A percentile compares a stretch with the other conserved stretches of the same genome.
Evolutionary conservation across 1,284 basidiomycete genomes (phyloP).

Genomic region (Xerocomus amazonicus): DNA sequence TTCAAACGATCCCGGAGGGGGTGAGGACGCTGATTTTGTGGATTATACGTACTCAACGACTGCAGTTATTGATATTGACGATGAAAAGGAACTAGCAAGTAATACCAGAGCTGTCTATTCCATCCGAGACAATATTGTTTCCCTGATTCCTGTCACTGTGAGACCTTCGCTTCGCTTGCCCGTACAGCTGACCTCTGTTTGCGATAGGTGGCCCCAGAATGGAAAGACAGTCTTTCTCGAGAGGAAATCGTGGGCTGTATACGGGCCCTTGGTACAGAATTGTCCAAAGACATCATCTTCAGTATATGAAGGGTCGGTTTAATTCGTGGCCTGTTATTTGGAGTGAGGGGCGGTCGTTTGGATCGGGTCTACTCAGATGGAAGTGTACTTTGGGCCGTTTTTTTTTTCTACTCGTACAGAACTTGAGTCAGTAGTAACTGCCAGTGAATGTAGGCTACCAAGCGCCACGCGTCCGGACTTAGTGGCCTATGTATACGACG

Average conservation of each 20-base stretch:
- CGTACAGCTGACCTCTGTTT: constrained; percentile 1
- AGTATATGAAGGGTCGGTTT: neutral
- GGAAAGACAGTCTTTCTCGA: constrained; percentile 27
- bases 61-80: constrained; percentile 12
- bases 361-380: no score
- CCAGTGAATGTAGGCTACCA: no score
- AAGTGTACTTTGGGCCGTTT: no score
- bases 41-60: constrained; percentile 1
- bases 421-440: no score
- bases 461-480: no score
- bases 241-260: constrained; percentile 36
- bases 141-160: constrained; percentile 19
- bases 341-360: no score
- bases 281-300: neutral
- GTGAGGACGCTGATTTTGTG: constrained; percentile 10
- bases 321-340: no score
- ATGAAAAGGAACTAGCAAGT: constrained; percentile 21
- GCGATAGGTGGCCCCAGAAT: constrained; percentile 31
- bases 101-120: constrained; percentile 24
- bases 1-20: constrained; percentile 22
- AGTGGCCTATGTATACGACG: no score
- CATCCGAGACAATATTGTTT: constrained; percentile 17
- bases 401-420: no score
- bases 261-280: constrained; percentile 17
- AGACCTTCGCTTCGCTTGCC: neutral